Evolutionary conservation across 148 eudicot genomes (phyloP).

Genomic region (Nyssa sinensis): DNA sequence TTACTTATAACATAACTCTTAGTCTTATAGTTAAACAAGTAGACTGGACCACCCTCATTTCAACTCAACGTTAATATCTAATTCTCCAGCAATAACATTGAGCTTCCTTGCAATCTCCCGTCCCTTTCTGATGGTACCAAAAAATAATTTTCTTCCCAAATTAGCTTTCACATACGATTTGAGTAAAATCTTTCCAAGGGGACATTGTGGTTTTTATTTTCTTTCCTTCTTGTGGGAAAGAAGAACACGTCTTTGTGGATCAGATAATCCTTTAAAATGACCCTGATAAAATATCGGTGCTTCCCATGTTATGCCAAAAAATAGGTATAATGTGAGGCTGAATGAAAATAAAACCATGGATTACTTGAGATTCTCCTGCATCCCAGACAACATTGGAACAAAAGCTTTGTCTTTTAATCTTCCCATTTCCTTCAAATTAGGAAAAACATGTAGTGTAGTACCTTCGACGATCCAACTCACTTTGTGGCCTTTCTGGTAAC

Average conservation of each 20-base stretch:
- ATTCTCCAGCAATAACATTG: background rate
- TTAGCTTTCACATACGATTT: too few species aligned
- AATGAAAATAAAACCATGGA: background rate
- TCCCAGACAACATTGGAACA: background rate
- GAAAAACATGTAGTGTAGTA: constrained; percentile 18
- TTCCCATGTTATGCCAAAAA: background rate
- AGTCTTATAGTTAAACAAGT: too few species aligned
- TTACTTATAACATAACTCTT: too few species aligned
- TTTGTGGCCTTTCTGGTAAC: constrained; percentile 82
- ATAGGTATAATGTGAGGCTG: background rate
- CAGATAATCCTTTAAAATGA: background rate
- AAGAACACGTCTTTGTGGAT: background rate
- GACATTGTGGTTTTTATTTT: background rate
- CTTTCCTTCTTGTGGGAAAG: background rate
- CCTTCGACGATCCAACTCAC: constrained; percentile 86
- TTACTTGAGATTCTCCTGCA: background rate
- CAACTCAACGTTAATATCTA: too few species aligned
- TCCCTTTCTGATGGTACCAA: background rate
- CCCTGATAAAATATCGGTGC: background rate
- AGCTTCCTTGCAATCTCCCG: background rate
- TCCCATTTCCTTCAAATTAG: background rate
- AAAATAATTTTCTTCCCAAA: background rate
- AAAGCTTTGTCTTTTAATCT: background rate
- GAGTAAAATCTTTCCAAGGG: background rate
- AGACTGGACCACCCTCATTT: too few species aligned